Evolutionary conservation across 2,329 filamentous ascomycete genomes (phyloP), one percentile per base, ranked within the genome.

Genomic region (Diplodia sapinea): DNA sequence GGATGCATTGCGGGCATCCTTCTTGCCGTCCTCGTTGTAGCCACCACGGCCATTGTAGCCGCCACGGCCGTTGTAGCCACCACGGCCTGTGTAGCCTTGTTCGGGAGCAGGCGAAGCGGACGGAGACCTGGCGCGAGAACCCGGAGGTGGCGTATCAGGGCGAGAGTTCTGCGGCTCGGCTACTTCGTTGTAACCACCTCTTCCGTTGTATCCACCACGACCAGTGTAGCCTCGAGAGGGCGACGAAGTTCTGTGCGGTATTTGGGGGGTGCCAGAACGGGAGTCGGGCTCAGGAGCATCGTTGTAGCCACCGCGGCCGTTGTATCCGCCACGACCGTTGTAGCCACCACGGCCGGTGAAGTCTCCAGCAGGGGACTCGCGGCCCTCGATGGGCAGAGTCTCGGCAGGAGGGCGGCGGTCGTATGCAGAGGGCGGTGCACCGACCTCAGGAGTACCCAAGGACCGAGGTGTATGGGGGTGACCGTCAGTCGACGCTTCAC

Each of bases 41-140:
- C 77, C 75, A 66, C 73, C 75, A 20, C 72, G 71, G 57, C 75
- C 76, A 29, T 77, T 78, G 68, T 74, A 74, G 2, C 75, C 75
- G 29, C 74, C 74, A 2, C 75, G 68, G 1, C 69, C 70, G 59
- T 76, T 75, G 59, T 78, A 71, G 23, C 75, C 75, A 17, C 73
- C 74, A 51, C 74, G 73, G 65, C 75, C 73, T 9, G 70, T 70
- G 54, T 66, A 70, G 15, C 70, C 70, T 3, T 65, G 49, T 11
- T 63, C 31, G 4, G 59, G 59, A 9, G 17, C 5, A 6, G 59
- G 59, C 47, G 59, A 63, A 4, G 59, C 20, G 49, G 51, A 64
- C 11, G 66, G 66, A 31, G 59, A 64, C 7, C 66, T 61, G 26
- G 23, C 51, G 20, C 36, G 57, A 40, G 49, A 47, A 12, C 55